phyloP scores from a whole-genome alignment of 2,329 filamentous ascomycete species.

The Neoascochyta sp. region DNA sequence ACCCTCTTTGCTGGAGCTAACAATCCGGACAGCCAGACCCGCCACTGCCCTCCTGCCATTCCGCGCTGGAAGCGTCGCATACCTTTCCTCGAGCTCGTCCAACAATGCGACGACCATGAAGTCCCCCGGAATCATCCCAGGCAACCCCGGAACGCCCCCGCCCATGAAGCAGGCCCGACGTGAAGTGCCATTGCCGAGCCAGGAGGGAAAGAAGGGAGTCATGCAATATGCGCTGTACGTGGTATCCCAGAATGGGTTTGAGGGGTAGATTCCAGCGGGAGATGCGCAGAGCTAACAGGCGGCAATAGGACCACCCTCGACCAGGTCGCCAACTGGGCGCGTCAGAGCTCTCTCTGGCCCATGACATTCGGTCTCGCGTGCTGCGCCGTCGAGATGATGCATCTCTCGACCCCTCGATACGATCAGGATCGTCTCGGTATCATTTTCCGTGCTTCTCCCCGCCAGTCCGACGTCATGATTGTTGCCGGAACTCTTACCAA shows the following conservation, averaged over 20 bases:
- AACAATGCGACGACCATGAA: slow-evolving; percentile 59
- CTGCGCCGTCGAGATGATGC: slow-evolving; percentile 94
- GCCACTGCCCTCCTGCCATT: slow-evolving; percentile 60
- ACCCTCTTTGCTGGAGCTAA: slow-evolving; percentile 23
- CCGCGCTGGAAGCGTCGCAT: slow-evolving; percentile 57
- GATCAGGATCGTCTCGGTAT: slow-evolving; percentile 87
- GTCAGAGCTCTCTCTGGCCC: slow-evolving; percentile 85
- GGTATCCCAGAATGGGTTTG: background rate
- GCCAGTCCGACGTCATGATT: slow-evolving; percentile 92
- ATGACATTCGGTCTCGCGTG: slow-evolving; percentile 88
- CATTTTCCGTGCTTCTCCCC: slow-evolving; percentile 85
- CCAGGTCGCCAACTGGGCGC: slow-evolving; percentile 79
- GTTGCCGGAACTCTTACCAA: slow-evolving; percentile 90
- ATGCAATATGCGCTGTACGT: slow-evolving; percentile 85
- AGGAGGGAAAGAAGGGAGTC: slow-evolving; percentile 74
- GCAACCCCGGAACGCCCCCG: slow-evolving; percentile 51
- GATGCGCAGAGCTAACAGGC: slow-evolving; percentile 13
- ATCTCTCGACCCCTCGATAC: slow-evolving; percentile 85
- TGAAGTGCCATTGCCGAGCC: slow-evolving; percentile 72
- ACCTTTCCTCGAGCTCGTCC: slow-evolving; percentile 63
- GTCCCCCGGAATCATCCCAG: slow-evolving; percentile 51
- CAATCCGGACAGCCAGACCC: slow-evolving; percentile 59
- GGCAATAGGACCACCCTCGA: slow-evolving; percentile 68
- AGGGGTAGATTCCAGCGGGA: background rate
- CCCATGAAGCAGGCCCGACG: slow-evolving; percentile 56